These are phyloP conservation scores for Kodamaea derodonti DNA, from an alignment of 1,139 yeast species.

Conservation along the genomic window DNA sequence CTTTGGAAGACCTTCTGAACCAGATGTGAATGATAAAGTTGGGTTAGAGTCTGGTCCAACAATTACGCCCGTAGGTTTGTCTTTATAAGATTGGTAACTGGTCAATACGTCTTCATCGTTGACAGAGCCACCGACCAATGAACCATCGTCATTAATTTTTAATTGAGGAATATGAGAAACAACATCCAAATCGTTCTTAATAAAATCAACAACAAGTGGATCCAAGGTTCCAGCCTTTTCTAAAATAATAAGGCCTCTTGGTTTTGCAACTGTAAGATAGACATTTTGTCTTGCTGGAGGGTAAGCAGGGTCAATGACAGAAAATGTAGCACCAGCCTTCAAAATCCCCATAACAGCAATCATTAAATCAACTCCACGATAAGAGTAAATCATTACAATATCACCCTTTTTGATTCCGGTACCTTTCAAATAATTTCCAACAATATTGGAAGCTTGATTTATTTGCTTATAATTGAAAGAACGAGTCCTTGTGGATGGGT, in stretches of 20 bases:
- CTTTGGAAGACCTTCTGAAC: slow-evolving; percentile 97
- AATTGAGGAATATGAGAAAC: slow-evolving; percentile 73
- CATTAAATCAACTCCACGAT: slow-evolving; percentile 94
- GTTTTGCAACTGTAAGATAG: slow-evolving; percentile 88
- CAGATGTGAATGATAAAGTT: slow-evolving; percentile 94
- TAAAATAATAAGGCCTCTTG: slow-evolving; percentile 83
- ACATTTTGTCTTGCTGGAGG: slow-evolving; percentile 97
- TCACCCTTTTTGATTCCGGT: slow-evolving; percentile 88
- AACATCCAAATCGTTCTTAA: slow-evolving; percentile 65
- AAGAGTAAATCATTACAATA: slow-evolving; percentile 95
- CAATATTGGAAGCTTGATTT: slow-evolving; percentile 88
- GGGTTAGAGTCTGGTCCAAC: slow-evolving; percentile 99
- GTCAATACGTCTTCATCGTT: slow-evolving; percentile 36
- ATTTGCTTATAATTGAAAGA: slow-evolving; percentile 80
- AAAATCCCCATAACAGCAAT: slow-evolving; percentile 96
- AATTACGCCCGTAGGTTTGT: slow-evolving; percentile 73
- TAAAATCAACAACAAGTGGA: slow-evolving; percentile 71
- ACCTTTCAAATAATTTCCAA: slow-evolving; percentile 80
- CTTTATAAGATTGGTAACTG: slow-evolving; percentile 42
- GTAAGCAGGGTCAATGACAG: slow-evolving; percentile 97
- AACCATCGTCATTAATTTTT: slow-evolving; percentile 74
- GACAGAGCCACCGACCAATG: slow-evolving; percentile 55
- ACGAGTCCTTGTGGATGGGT: slow-evolving; percentile 56
- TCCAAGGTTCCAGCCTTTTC: slow-evolving; percentile 86
- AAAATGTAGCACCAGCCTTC: slow-evolving; percentile 97